Base-by-base conservation (phyloP, 2,329 filamentous ascomycete genomes). In the Arachnomyces sp. region DNA sequence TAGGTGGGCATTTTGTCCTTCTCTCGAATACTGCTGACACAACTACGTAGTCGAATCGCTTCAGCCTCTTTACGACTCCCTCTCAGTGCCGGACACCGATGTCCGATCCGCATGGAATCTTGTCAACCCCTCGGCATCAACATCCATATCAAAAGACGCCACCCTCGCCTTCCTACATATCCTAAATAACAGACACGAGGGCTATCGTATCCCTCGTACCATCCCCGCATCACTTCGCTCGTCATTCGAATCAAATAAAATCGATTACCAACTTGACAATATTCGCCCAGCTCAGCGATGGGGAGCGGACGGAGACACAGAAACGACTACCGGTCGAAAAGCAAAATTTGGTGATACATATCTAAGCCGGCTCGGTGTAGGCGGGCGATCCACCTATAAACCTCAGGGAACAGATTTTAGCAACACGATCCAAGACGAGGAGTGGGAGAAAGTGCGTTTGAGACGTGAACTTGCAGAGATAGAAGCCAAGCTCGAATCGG, bases 331-430 rank as follows among this genome's bases (percentile, higher is more conserved):
- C 1, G 89, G 90, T 43, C 84, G 86, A 57, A 98, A 98, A 68
- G 84, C 88, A 53, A 95, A 95, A 68, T 98, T 98, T 58, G 92
- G 92, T 50, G 92, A 98, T 62, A 86, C 94, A 48, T 98, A 96
- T 65, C 77, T 98, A 42, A 93, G 86, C 45, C 82, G 92, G 9
- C 74, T 98, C 30, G 92, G 92, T 6, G 73, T 81, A 4, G 78
- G 79, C 14, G 78, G 80, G 38, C 84, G 89, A 56, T 80, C 82
- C 51, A 82, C 77, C 44, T 90, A 92, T 66, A 82, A 85, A 57
- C 78, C 84, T 7, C 72, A 82, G 31, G 92, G 92, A 17, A 98
- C 92, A 1, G 89, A 98, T 67, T 96, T 96, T 61, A 84, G 80
- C 43, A 74, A 77, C 29, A 84, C 86, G 47, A 86, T 88, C 60